These are phyloP conservation scores for Calonectria hongkongensis DNA, from an alignment of 2,329 filamentous ascomycete species.

Conservation along the genomic window DNA sequence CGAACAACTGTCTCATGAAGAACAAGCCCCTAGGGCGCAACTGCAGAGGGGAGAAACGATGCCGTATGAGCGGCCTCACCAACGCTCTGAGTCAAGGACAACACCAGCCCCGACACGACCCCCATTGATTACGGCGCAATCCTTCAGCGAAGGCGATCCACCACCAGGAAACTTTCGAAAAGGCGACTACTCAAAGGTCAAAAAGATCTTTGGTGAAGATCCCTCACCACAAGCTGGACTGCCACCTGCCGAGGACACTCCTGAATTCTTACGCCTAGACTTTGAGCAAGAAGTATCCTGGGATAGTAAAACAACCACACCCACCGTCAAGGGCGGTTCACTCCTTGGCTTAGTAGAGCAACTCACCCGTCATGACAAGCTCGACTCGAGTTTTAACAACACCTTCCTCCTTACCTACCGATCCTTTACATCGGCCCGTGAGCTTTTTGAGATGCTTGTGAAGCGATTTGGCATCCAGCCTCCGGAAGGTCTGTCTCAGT, in stretches of 20 bases:
- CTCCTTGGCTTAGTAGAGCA: constrained; percentile 94
- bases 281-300: constrained; percentile 93
- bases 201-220: constrained; percentile 80
- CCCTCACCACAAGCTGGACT: constrained; percentile 69
- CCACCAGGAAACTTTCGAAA: constrained; percentile 72
- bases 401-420: constrained; percentile 98
- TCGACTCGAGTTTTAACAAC: constrained; percentile 96
- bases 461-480: constrained; percentile 95
- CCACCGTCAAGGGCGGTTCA: constrained; percentile 90
- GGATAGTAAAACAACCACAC: constrained; percentile 85
- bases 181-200: constrained; percentile 78
- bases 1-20: constrained; percentile 66
- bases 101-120: constrained; percentile 65
- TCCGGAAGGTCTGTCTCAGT: constrained; percentile 83
- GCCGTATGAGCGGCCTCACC: constrained; percentile 73
- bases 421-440: constrained; percentile 92
- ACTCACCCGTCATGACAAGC: constrained; percentile 94
- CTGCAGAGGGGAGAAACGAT: constrained; percentile 76
- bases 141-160: constrained; percentile 78
- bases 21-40: constrained; percentile 68
- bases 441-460: constrained; percentile 94
- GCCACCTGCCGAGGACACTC: constrained; percentile 82
- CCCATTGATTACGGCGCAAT: constrained; percentile 73
- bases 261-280: constrained; percentile 89
- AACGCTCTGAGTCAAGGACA: constrained; percentile 73